Evolutionary conservation across 192 early-diverging fungal genomes (phyloP).

Genomic region (Geosiphon pyriformis): DNA sequence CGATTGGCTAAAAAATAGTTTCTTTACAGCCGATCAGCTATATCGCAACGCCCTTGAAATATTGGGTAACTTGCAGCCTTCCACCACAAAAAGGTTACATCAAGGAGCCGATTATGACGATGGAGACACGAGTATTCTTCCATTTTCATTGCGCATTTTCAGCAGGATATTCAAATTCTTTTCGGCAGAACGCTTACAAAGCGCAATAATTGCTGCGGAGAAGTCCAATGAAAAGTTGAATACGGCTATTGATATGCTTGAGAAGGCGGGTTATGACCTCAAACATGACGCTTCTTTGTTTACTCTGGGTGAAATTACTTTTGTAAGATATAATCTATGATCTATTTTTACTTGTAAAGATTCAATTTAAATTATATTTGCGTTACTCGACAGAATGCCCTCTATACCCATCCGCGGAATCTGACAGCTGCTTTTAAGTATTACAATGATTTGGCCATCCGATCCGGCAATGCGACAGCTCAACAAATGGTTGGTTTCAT

Average conservation of each 20-base stretch:
- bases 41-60: neutral
- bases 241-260: conserved; percentile 39
- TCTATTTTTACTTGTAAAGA: neutral
- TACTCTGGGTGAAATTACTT: conserved; percentile 65
- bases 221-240: conserved; percentile 24
- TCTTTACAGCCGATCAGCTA: conserved; percentile 2
- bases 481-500: conserved; percentile 89
- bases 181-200: neutral
- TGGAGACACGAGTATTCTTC: neutral
- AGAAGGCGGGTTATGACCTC: conserved; percentile 41
- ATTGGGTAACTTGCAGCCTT: neutral
- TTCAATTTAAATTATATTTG: neutral
- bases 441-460: conserved; percentile 56
- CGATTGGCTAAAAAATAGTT: neutral
- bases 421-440: conserved; percentile 54
- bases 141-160: conserved; percentile 3
- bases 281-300: conserved; percentile 52
- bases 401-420: conserved; percentile 38
- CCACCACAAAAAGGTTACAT: neutral
- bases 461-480: conserved; percentile 71
- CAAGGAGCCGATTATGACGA: neutral
- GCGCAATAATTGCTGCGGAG: neutral
- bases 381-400: neutral
- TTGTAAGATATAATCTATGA: conserved; percentile 60
- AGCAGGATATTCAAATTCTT: neutral